Evolutionary conservation across 139 green algal genomes (phyloP).

Genomic region (Haematococcus sp.): DNA sequence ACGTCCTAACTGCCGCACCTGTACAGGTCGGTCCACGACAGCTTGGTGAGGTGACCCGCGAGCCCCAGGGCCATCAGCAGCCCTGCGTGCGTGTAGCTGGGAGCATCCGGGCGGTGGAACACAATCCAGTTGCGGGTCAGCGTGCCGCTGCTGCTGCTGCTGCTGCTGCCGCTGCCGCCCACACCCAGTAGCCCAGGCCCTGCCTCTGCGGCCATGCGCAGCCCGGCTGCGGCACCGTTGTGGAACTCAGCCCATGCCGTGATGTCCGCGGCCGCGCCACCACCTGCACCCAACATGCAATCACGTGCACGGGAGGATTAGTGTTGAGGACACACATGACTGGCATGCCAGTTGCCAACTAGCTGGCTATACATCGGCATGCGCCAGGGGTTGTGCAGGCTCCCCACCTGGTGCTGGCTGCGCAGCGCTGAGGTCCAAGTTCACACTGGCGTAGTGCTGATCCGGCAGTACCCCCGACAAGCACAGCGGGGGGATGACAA

Average conservation of each 20-base stretch:
- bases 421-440: constrained; percentile 65
- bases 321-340: too few species aligned
- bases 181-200: background rate
- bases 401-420: constrained; percentile 36
- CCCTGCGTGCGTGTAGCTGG: constrained; percentile 80
- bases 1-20: too few species aligned
- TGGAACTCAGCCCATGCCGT: constrained; percentile 97
- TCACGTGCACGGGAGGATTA: too few species aligned
- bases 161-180: background rate
- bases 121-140: constrained; percentile 80
- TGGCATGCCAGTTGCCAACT: too few species aligned
- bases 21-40: constrained; percentile 30
- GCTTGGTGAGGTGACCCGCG: constrained; percentile 50
- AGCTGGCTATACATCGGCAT: too few species aligned
- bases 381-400: background rate
- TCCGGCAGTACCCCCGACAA: constrained; percentile 52
- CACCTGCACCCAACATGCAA: constrained; percentile 21
- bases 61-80: constrained; percentile 92
- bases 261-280: constrained; percentile 62
- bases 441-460: constrained; percentile 63
- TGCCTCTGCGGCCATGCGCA: constrained; percentile 51
- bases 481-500: constrained; percentile 71
- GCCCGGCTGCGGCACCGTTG: constrained; percentile 84
- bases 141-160: background rate
- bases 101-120: constrained; percentile 73